Percentiles rank a stretch among this genome's conserved stretches.
These are phyloP conservation scores for Heliosperma pusillum DNA, from an alignment of 148 eudicot genomes.

Conservation along the genomic window DNA sequence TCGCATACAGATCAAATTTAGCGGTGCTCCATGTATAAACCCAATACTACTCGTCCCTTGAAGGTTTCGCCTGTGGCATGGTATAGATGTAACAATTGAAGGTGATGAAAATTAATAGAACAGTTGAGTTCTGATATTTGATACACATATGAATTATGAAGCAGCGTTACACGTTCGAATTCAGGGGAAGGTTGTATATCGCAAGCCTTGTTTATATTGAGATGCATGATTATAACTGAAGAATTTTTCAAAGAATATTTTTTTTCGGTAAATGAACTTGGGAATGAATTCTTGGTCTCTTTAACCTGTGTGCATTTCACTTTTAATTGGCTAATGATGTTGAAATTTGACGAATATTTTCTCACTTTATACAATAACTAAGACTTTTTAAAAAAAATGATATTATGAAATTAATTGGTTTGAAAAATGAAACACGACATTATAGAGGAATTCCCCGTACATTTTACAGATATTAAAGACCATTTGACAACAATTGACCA, in stretches of 20 bases:
- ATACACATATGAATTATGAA: neutral
- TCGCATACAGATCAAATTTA: conserved; percentile 24
- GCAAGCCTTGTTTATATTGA: neutral
- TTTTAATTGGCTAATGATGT: too few relatives aligned
- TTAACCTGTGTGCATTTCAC: too few relatives aligned
- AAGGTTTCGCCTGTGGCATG: neutral
- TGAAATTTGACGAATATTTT: too few relatives aligned
- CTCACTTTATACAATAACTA: too few relatives aligned
- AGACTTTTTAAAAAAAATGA: too few relatives aligned
- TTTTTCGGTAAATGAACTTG: neutral
- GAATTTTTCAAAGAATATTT: too few relatives aligned
- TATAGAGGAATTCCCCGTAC: too few relatives aligned
- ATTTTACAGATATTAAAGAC: too few relatives aligned
- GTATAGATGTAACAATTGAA: neutral
- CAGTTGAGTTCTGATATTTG: neutral
- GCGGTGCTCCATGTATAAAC: neutral
- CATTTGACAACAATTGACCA: too few relatives aligned
- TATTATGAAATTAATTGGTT: too few relatives aligned
- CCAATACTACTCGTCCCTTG: neutral
- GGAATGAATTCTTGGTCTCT: neutral
- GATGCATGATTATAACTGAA: neutral
- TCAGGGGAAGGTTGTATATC: neutral
- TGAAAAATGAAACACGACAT: neutral
- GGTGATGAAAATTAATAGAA: neutral
- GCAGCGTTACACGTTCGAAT: neutral